These are phyloP conservation scores for Thymus quinquecostatus DNA, from an alignment of 257 asterid genomes.

Conservation along the genomic window DNA sequence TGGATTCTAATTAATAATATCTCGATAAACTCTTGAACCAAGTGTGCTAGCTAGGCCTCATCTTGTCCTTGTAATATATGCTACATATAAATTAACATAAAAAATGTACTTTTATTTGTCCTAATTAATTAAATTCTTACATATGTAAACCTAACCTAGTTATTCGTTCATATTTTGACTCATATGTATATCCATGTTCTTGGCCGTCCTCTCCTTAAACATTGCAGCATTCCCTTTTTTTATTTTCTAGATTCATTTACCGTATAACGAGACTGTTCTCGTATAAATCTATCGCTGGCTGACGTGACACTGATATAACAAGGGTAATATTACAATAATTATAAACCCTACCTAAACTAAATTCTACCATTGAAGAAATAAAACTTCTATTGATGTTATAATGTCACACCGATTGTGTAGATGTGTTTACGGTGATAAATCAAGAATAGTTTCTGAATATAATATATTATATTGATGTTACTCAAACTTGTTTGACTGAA, in stretches of 20 bases:
- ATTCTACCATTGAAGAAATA: too few species aligned
- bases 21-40: conserved; percentile 31
- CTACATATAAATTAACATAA: conserved; percentile 10
- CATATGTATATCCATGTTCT: conserved; percentile 26
- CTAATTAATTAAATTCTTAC: conserved; percentile 22
- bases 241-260: background rate
- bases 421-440: too few species aligned
- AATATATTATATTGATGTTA: background rate
- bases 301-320: too few species aligned
- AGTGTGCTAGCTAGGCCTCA: conserved; percentile 35
- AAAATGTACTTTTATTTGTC: conserved; percentile 30
- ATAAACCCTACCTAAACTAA: too few species aligned
- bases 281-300: too few species aligned
- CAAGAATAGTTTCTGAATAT: too few species aligned
- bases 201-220: conserved; percentile 36
- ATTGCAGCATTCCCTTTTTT: conserved; percentile 30
- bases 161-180: conserved; percentile 41
- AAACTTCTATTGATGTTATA: too few species aligned
- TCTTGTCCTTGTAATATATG: conserved; percentile 40
- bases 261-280: too few species aligned
- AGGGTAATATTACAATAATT: too few species aligned
- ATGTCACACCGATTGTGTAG: too few species aligned
- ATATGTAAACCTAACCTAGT: conserved; percentile 45
- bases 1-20: conserved; percentile 31
- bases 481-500: conserved; percentile 24